These are phyloP conservation scores for Fusarium beomiforme DNA, from an alignment of 2,329 filamentous ascomycete species.

Conservation along the genomic window DNA sequence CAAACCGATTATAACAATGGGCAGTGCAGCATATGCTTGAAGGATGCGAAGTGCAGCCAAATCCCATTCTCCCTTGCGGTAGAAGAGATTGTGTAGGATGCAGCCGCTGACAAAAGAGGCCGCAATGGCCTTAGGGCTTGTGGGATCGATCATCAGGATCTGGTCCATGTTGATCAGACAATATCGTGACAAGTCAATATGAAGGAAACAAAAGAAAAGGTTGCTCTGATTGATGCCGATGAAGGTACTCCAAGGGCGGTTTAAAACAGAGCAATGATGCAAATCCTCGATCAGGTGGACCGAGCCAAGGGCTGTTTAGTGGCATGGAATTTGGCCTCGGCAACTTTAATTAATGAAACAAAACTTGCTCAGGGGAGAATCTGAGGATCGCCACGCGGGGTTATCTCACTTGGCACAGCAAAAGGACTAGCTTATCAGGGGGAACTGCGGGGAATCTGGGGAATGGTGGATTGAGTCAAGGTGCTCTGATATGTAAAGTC, in stretches of 20 bases:
- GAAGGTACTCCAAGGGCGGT: neutral
- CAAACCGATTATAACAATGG: neutral
- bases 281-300: neutral
- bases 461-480: neutral
- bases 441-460: neutral
- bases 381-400: neutral
- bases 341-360: neutral
- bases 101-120: neutral
- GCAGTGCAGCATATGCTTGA: neutral
- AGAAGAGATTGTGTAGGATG: constrained; percentile 30
- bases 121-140: neutral
- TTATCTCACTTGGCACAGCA: neutral
- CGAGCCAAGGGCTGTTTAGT: neutral
- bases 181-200: neutral
- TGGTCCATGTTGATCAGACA: neutral
- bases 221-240: neutral
- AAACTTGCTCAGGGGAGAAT: neutral
- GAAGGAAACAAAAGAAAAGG: neutral
- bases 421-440: neutral
- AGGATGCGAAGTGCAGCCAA: constrained; percentile 20
- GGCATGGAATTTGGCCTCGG: neutral
- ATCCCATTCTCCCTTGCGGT: constrained; percentile 44
- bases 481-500: neutral
- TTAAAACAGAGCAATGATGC: neutral
- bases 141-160: neutral